Evolutionary conservation across 139 green algal species (phyloP).

Genomic region (Chlamydomonas schloesseri): DNA sequence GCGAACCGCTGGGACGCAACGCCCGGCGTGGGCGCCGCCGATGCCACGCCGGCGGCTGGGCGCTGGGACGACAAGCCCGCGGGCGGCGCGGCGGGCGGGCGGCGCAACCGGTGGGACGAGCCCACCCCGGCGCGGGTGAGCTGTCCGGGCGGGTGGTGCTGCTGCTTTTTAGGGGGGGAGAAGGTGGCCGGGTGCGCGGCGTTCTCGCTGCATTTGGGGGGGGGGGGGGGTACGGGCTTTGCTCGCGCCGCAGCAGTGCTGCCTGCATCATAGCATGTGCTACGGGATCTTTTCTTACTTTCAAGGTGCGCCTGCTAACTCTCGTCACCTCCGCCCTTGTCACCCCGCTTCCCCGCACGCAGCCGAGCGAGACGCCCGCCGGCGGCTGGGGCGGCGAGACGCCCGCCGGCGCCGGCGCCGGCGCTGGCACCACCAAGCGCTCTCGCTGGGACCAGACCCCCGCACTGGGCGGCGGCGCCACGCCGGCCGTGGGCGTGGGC

Average conservation of each 20-base stretch:
- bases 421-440: constrained; percentile 58
- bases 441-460: constrained; percentile 92
- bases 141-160: not conserved
- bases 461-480: constrained; percentile 57
- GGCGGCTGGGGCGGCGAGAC: constrained; percentile 53
- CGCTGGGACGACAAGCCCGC: constrained; percentile 73
- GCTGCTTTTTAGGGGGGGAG: too few relatives aligned
- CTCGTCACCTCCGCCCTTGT: too few relatives aligned
- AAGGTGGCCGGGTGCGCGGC: too few relatives aligned
- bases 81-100: constrained; percentile 34
- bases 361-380: constrained; percentile 55
- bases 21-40: constrained; percentile 49
- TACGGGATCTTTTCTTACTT: too few relatives aligned
- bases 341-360: not conserved
- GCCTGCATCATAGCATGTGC: too few relatives aligned
- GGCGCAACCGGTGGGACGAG: constrained; percentile 84
- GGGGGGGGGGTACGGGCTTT: too few relatives aligned
- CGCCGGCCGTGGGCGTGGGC: constrained; percentile 49
- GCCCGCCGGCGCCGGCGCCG: constrained; percentile 56
- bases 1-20: constrained; percentile 84
- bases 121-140: constrained; percentile 58
- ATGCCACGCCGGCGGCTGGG: constrained; percentile 34
- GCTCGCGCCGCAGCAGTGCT: too few relatives aligned
- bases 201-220: too few relatives aligned
- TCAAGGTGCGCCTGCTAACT: too few relatives aligned